phyloP scores from a whole-genome alignment of 768 basidiomycete species.

The Harrya chromipes region DNA sequence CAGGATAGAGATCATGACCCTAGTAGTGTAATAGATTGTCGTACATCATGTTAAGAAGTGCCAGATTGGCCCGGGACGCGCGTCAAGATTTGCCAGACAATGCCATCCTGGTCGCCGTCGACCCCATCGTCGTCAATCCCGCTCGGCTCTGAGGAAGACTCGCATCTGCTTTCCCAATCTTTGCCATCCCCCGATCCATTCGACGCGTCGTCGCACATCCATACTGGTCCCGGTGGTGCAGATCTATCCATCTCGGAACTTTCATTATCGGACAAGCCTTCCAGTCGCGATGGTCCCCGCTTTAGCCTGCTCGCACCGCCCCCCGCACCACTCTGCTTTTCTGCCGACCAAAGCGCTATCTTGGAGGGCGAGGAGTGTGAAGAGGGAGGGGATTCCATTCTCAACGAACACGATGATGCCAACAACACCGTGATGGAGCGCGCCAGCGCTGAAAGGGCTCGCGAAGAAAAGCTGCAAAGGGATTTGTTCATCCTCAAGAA shows the following conservation, averaged over 20 bases:
- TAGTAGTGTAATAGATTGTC: neutral
- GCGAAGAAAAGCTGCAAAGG: conserved; percentile 72
- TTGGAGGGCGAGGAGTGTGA: conserved; percentile 23
- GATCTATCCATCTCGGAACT: conserved; percentile 61
- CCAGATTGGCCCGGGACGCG: too few relatives aligned
- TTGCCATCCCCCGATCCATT: conserved; percentile 34
- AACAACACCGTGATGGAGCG: conserved; percentile 26
- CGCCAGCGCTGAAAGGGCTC: conserved; percentile 32
- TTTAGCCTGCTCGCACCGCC: conserved; percentile 34
- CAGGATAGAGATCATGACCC: too few relatives aligned
- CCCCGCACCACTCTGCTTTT: conserved; percentile 14
- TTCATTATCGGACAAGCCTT: conserved; percentile 38
- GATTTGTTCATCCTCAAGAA: conserved; percentile 73
- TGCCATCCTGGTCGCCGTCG: conserved; percentile 31
- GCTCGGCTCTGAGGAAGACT: conserved; percentile 24
- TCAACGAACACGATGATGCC: conserved; percentile 13
- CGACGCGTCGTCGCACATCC: conserved; percentile 28
- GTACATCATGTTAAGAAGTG: neutral
- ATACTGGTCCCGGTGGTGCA: conserved; percentile 42
- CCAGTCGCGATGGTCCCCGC: conserved; percentile 28
- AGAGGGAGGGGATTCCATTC: conserved; percentile 7
- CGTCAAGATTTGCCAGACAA: conserved; percentile 5
- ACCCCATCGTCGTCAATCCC: conserved; percentile 30
- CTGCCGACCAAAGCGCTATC: conserved; percentile 25
- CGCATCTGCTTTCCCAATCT: conserved; percentile 48